Evolutionary conservation across 768 basidiomycete genomes (phyloP).

Genomic region (Dictyophora rubrovolvata): DNA sequence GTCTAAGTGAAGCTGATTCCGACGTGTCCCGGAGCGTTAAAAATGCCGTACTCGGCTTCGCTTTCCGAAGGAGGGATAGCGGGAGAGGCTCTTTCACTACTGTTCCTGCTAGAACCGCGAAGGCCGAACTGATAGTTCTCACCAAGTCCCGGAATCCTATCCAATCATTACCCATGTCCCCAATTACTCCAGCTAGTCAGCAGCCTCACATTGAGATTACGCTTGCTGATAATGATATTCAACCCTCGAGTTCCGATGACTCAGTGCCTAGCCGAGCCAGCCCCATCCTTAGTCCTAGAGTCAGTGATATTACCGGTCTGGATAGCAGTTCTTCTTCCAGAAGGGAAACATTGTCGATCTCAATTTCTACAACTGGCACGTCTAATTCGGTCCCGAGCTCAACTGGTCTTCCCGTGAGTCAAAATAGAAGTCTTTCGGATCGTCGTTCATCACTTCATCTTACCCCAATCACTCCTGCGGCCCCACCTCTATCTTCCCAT

Average conservation of each 20-base stretch:
- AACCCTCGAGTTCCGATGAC: background rate
- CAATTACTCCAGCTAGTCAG: background rate
- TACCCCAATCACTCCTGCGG: conserved; percentile 3
- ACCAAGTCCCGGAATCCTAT: background rate
- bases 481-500: background rate
- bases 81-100: background rate
- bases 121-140: background rate
- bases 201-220: background rate
- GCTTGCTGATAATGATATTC: background rate
- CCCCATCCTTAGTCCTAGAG: background rate
- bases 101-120: background rate
- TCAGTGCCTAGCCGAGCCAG: background rate
- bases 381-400: background rate
- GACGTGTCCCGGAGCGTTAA: conserved; percentile 8
- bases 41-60: conserved; percentile 10
- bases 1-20: conserved; percentile 5
- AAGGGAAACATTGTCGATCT: background rate
- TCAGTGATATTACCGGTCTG: background rate
- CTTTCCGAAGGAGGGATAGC: background rate
- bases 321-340: background rate
- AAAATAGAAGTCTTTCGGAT: background rate
- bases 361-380: background rate
- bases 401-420: background rate
- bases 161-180: background rate
- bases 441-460: conserved; percentile 2